Evolutionary conservation across 2,329 filamentous ascomycete species (phyloP).

Genomic region (Colletotrichum viniferum): DNA sequence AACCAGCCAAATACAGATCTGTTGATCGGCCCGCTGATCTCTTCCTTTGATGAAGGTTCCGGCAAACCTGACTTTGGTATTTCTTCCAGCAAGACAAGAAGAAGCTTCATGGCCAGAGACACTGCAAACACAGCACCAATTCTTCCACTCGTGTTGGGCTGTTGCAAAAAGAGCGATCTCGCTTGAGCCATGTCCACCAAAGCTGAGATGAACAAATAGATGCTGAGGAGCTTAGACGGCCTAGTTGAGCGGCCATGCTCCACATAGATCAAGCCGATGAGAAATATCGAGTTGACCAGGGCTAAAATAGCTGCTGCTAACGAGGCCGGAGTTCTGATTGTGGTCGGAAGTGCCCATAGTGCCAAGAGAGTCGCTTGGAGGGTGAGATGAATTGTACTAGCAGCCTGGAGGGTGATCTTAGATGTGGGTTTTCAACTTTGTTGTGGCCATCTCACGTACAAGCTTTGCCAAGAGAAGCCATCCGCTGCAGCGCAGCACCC

Average conservation of each 20-base stretch:
- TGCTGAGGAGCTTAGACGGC: conserved; percentile 34
- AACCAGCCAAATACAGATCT: conserved; percentile 40
- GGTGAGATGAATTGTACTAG: neutral
- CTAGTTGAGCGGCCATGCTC: conserved; percentile 38
- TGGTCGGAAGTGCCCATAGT: neutral
- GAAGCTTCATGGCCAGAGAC: conserved; percentile 28
- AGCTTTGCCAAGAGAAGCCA: conserved; percentile 27
- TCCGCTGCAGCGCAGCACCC: too few relatives aligned
- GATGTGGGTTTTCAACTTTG: neutral
- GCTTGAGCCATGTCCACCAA: conserved; percentile 35
- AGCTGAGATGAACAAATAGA: conserved; percentile 34
- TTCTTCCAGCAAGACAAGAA: conserved; percentile 32
- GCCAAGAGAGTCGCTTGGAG: neutral
- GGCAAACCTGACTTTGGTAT: conserved; percentile 20
- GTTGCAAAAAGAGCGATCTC: conserved; percentile 36
- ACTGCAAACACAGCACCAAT: conserved; percentile 31
- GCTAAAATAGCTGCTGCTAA: conserved; percentile 30
- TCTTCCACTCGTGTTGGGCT: neutral
- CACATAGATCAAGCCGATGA: conserved; percentile 32
- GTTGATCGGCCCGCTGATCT: conserved; percentile 34
- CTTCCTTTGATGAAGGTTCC: conserved; percentile 32
- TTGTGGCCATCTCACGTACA: neutral
- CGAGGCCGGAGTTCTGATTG: conserved; percentile 17
- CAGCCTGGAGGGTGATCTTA: neutral
- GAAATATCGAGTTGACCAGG: conserved; percentile 31